phyloP scores from a whole-genome alignment of 441 rosid species.

The Viola pubescens region DNA sequence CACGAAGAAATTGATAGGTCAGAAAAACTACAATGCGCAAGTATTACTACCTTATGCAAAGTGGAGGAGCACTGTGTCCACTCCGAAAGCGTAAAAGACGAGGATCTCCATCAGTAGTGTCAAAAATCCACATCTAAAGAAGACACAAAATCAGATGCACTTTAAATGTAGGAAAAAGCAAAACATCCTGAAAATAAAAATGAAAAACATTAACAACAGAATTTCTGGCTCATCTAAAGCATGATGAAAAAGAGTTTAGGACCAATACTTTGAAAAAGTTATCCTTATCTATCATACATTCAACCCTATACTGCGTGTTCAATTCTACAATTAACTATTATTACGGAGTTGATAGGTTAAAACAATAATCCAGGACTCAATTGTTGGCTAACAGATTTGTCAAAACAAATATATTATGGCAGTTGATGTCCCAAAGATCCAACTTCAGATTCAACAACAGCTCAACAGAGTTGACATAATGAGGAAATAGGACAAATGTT shows the following conservation, averaged over 20 bases:
- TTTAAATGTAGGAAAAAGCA: not conserved
- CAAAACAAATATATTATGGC: not conserved
- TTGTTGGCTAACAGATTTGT: not conserved
- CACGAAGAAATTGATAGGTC: no score
- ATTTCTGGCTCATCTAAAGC: no score
- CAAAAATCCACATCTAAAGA: slow-evolving; percentile 91
- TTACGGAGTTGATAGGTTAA: no score
- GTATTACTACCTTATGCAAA: slow-evolving; percentile 64
- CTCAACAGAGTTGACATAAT: no score
- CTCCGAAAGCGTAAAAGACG: slow-evolving; percentile 89
- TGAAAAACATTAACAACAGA: not conserved
- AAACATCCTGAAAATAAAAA: not conserved
- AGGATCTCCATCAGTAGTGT: slow-evolving; percentile 92
- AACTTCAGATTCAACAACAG: no score
- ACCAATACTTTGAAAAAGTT: no score
- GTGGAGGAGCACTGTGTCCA: slow-evolving; percentile 99
- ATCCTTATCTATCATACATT: no score
- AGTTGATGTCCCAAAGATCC: no score
- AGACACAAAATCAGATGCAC: not conserved
- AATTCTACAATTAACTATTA: no score
- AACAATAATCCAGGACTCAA: not conserved
- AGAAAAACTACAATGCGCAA: not conserved
- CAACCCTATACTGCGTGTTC: no score
- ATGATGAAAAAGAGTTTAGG: no score
- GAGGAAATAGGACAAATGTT: no score